Evolutionary conservation across 768 basidiomycete species (phyloP).

Genomic region (Plicaturopsis crispa): DNA sequence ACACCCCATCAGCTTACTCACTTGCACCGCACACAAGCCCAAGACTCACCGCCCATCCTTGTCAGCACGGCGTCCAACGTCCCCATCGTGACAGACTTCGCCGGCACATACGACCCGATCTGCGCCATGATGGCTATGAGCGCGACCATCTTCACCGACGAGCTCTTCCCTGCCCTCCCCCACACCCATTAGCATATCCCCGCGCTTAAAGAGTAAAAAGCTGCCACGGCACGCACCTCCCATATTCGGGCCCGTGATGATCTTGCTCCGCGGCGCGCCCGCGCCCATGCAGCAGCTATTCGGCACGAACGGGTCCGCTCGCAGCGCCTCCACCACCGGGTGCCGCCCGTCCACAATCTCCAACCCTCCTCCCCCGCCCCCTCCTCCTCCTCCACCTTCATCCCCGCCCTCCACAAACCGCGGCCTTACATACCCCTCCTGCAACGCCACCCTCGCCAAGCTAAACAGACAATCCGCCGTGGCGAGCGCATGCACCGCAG

Average conservation of each 20-base stretch:
- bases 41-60: conserved; percentile 73
- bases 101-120: conserved; percentile 92
- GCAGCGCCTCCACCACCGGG: conserved; percentile 83
- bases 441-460: conserved; percentile 72
- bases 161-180: conserved; percentile 79
- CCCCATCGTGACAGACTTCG: conserved; percentile 62
- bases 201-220: too few species aligned
- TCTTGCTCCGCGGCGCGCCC: conserved; percentile 42
- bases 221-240: too few species aligned
- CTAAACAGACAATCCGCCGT: conserved; percentile 82
- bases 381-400: too few species aligned
- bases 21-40: not conserved
- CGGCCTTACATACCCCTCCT: conserved; percentile 73
- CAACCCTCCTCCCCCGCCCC: too few species aligned
- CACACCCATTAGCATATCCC: too few species aligned
- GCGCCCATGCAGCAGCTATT: conserved; percentile 68
- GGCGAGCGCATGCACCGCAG: conserved; percentile 75
- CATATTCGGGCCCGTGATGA: conserved; percentile 86
- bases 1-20: conserved; percentile 3
- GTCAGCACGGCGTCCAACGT: conserved; percentile 81
- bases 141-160: conserved; percentile 71
- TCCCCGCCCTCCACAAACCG: conserved; percentile 63
- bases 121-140: conserved; percentile 69
- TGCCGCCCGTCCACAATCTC: conserved; percentile 83
- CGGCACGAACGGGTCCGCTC: conserved; percentile 78